Evolutionary conservation across 208 protist genomes (phyloP).

Genomic region (Leishmania mexicana): DNA sequence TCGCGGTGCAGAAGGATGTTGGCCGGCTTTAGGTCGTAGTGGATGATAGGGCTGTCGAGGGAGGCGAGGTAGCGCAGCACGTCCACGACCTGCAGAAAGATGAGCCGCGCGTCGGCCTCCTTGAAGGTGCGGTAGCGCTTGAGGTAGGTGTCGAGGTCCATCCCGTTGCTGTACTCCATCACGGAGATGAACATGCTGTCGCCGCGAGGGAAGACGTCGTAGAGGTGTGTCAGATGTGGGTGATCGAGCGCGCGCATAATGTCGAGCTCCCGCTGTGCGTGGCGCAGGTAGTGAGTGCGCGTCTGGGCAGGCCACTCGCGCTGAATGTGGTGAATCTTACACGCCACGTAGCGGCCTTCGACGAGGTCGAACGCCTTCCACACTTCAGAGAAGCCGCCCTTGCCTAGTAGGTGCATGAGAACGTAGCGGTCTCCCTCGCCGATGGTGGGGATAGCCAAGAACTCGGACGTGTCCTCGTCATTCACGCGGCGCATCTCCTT

Average conservation of each 20-base stretch:
- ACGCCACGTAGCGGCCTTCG: conserved; percentile 89
- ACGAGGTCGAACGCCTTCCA: conserved; percentile 94
- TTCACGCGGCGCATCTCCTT: conserved; percentile 82
- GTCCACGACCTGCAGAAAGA: conserved; percentile 91
- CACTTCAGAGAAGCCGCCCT: conserved; percentile 96
- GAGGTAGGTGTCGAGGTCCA: conserved; percentile 92
- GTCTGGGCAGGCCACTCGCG: conserved; percentile 84
- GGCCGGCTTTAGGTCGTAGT: conserved; percentile 81
- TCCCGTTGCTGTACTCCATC: conserved; percentile 94
- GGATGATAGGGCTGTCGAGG: conserved; percentile 80
- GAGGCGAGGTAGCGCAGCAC: conserved; percentile 93
- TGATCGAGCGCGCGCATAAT: conserved; percentile 93
- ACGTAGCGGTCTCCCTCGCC: conserved; percentile 79
- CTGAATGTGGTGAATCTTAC: conserved; percentile 96
- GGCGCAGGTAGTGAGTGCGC: conserved; percentile 91
- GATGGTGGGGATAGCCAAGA: conserved; percentile 46
- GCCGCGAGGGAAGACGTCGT: conserved; percentile 88
- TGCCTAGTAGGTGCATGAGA: conserved; percentile 92
- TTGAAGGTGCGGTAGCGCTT: conserved; percentile 78
- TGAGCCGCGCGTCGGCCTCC: conserved; percentile 88
- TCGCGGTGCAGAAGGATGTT: conserved; percentile 77
- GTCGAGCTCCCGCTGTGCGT: conserved; percentile 92
- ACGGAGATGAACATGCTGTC: conserved; percentile 91
- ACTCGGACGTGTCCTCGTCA: conserved; percentile 82
- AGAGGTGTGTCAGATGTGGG: conserved; percentile 77